Evolutionary conservation across 169 alveolate genomes (phyloP).

Genomic region (Plasmodium falciparum): DNA sequence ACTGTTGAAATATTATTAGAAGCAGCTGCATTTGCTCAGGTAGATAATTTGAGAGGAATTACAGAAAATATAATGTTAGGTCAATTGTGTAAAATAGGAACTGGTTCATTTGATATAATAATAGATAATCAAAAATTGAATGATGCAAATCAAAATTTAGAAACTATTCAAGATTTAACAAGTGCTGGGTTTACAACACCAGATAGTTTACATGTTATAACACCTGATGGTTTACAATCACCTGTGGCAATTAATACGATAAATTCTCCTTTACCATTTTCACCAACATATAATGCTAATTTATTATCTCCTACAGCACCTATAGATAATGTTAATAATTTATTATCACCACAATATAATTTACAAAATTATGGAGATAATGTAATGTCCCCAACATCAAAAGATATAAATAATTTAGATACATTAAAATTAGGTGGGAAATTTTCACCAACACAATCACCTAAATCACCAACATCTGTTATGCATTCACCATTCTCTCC

Average conservation of each 20-base stretch:
- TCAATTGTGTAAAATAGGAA: slow-evolving; percentile 94
- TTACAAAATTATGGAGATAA: slow-evolving; percentile 39
- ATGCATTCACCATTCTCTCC: slow-evolving; percentile 79
- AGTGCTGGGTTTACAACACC: slow-evolving; percentile 87
- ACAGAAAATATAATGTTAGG: slow-evolving; percentile 98
- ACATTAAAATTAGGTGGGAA: slow-evolving; percentile 91
- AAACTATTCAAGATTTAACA: slow-evolving; percentile 85
- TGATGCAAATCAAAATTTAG: slow-evolving; percentile 90
- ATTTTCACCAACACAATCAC: slow-evolving; percentile 92
- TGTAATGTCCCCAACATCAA: slow-evolving; percentile 70
- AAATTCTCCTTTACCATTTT: slow-evolving; percentile 85
- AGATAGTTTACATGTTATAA: slow-evolving; percentile 78
- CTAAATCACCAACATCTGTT: slow-evolving; percentile 88
- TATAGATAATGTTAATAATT: slow-evolving; percentile 68
- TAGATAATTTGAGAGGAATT: slow-evolving; percentile 92
- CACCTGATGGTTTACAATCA: slow-evolving; percentile 84
- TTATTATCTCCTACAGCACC: slow-evolving; percentile 83
- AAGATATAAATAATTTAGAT: slow-evolving; percentile 78
- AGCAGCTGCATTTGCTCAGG: slow-evolving; percentile 98
- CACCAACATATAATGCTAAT: slow-evolving; percentile 87
- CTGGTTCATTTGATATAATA: slow-evolving; percentile 94
- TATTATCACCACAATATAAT: slow-evolving; percentile 76
- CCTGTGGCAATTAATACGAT: slow-evolving; percentile 86
- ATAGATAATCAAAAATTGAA: slow-evolving; percentile 92
- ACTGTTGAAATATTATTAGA: slow-evolving; percentile 99